phyloP scores from a whole-genome alignment of 768 basidiomycete species.

The Peribolospora baueri region DNA sequence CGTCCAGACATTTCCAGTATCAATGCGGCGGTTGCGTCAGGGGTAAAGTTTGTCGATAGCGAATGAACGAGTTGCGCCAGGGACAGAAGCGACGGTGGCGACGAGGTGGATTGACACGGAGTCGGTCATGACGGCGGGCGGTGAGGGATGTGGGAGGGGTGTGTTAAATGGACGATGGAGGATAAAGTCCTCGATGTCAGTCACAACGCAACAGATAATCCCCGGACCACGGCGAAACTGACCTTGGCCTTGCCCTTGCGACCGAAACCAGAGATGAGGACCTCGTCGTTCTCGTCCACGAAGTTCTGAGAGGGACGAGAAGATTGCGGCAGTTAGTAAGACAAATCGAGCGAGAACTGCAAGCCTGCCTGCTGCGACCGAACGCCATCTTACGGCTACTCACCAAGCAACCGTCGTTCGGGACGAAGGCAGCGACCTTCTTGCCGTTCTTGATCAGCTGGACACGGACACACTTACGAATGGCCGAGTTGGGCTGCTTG shows the following conservation, averaged over 20 bases:
- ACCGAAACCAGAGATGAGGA: slow-evolving; percentile 99
- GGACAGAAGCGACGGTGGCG: no score
- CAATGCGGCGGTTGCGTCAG: neutral
- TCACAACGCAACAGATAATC: slow-evolving; percentile 3
- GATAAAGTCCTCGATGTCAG: neutral
- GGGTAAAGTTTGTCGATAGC: no score
- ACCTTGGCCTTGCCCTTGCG: slow-evolving; percentile 96
- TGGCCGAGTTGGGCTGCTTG: slow-evolving; percentile 99
- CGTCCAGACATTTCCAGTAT: neutral
- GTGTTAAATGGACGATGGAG: neutral
- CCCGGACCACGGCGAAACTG: no score
- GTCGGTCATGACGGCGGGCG: no score
- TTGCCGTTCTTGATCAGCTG: slow-evolving; percentile 99
- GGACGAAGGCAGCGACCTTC: slow-evolving; percentile 99
- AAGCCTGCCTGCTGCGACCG: no score
- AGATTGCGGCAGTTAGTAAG: neutral
- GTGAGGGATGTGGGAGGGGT: neutral
- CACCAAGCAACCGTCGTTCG: slow-evolving; percentile 78
- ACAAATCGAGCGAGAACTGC: no score
- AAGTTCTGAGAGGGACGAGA: slow-evolving; percentile 31
- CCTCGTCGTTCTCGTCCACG: slow-evolving; percentile 76
- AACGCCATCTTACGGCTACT: no score
- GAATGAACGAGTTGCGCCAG: no score
- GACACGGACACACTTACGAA: slow-evolving; percentile 99
- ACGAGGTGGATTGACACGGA: no score